Base-by-base conservation (phyloP, 768 basidiomycete species). In the Xerocomellus intermedius region DNA sequence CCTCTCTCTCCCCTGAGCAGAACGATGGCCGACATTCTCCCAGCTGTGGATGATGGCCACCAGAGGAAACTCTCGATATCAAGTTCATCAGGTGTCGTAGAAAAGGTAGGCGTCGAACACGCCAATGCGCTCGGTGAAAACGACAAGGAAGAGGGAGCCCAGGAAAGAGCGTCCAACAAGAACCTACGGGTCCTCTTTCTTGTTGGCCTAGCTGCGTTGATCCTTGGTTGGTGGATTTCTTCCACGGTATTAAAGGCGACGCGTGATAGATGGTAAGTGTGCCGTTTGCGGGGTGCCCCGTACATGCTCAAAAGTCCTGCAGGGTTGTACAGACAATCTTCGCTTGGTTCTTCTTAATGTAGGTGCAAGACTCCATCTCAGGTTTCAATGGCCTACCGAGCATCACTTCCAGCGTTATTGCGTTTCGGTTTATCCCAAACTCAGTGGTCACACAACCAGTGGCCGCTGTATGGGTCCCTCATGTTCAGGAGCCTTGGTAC, bases 201-300 rank as follows among this genome's bases (percentile, higher is more conserved):
- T 35, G 70, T 69, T 44, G 82, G 62, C 16, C 58, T 86, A 1
- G 86, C 85, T 10, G 63, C 76, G 13, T 66, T 85, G 47, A 89
- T 94, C 59, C 74, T 92, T 41, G 91, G 81, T 39, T 94, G 91
- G 91, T 94, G 91, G 91, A 84, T 94, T 35, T 86, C 85, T 56
- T 73, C 91, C 9, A 91, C 82, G 0, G 68, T 91, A 13, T 71
- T 93, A 46, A 62, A 75, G 50, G 83, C 78, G 6, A 92, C 91
- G 4, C 82, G 91, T 48, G 85, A 82, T 69, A 78, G 89, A 74
- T 94, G 91, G 89, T 82, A 72, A 56, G 75, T 55, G 39, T 45
- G 13, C 36, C 32, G 26, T 59, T 55, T 24, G 55, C 24, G 4
- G 13, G 22, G 22, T 48, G 17, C 19, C 19, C 17, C 38, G 4